These are phyloP conservation scores for Oldenlandia corymbosa DNA, from an alignment of 257 asterid genomes.

Conservation along the genomic window DNA sequence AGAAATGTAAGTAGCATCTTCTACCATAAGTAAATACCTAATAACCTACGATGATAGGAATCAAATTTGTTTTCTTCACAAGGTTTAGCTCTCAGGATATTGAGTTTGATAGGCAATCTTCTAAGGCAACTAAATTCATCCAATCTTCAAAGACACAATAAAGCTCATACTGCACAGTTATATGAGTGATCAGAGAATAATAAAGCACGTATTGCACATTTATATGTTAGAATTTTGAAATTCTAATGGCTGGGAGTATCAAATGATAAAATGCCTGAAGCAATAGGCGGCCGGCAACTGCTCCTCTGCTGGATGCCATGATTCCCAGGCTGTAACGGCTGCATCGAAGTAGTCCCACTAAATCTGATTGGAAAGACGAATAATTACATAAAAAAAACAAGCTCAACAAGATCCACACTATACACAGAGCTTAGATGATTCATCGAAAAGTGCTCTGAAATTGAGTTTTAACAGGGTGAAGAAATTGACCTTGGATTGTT, in stretches of 20 bases:
- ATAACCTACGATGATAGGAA: no score
- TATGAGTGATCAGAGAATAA: not conserved
- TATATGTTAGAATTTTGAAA: not conserved
- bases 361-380: conserved; percentile 34
- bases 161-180: not conserved
- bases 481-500: conserved; percentile 59
- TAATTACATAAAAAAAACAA: not conserved
- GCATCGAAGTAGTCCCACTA: conserved; percentile 83
- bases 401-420: not conserved
- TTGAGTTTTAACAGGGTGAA: not conserved
- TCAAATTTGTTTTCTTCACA: no score
- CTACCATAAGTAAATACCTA: not conserved
- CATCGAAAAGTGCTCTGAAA: not conserved
- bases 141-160: not conserved
- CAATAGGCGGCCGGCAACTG: conserved; percentile 74
- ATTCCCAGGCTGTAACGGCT: conserved; percentile 88
- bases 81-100: no score
- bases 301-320: conserved; percentile 91
- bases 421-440: not conserved
- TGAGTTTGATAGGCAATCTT: no score
- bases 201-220: not conserved
- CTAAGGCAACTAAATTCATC: not conserved
- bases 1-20: conserved; percentile 10
- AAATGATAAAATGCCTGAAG: conserved; percentile 57
- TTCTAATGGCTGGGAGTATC: not conserved